Evolutionary conservation across 1,284 basidiomycete species (phyloP).

Genomic region (Entoloma clypeatum): DNA sequence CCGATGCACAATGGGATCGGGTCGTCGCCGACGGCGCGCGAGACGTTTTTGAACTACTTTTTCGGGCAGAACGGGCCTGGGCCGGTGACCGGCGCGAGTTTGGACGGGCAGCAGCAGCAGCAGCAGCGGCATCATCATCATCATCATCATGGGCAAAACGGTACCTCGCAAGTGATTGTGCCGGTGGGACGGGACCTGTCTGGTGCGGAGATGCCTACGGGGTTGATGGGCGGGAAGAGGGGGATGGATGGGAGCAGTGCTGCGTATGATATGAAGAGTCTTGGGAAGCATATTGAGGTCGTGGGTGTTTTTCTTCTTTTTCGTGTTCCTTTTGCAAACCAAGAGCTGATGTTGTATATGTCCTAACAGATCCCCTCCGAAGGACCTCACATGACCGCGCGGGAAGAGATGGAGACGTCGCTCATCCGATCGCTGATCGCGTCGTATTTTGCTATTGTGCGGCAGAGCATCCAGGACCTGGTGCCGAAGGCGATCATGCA

Average conservation of each 20-base stretch:
- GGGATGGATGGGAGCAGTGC: slow-evolving; percentile 75
- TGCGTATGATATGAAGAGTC: slow-evolving; percentile 97
- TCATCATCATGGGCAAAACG: slow-evolving; percentile 18
- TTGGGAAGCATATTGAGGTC: slow-evolving; percentile 93
- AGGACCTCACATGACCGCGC: slow-evolving; percentile 58
- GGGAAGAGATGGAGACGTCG: slow-evolving; percentile 95
- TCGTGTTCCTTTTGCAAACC: slow-evolving; percentile 9
- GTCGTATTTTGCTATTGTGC: slow-evolving; percentile 94
- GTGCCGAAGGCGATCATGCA: slow-evolving; percentile 98
- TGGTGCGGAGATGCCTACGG: slow-evolving; percentile 49
- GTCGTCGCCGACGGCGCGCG: slow-evolving; percentile 60
- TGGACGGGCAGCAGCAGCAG: slow-evolving; percentile 39
- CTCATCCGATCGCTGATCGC: slow-evolving; percentile 93
- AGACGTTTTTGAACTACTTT: slow-evolving; percentile 94
- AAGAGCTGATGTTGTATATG: slow-evolving; percentile 1
- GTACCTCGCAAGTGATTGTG: slow-evolving; percentile 26
- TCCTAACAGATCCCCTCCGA: slow-evolving; percentile 54
- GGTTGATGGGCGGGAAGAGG: slow-evolving; percentile 63
- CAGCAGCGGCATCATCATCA: slow-evolving; percentile 17
- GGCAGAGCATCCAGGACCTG: slow-evolving; percentile 95
- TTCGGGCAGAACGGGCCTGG: slow-evolving; percentile 83
- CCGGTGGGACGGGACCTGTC: slow-evolving; percentile 61
- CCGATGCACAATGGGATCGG: slow-evolving; percentile 28
- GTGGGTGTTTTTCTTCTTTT: slow-evolving; percentile 45
- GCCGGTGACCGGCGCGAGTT: slow-evolving; percentile 51